Evolutionary conservation across 306 rosid species (phyloP).

Genomic region (Gastrolobium villosum): DNA sequence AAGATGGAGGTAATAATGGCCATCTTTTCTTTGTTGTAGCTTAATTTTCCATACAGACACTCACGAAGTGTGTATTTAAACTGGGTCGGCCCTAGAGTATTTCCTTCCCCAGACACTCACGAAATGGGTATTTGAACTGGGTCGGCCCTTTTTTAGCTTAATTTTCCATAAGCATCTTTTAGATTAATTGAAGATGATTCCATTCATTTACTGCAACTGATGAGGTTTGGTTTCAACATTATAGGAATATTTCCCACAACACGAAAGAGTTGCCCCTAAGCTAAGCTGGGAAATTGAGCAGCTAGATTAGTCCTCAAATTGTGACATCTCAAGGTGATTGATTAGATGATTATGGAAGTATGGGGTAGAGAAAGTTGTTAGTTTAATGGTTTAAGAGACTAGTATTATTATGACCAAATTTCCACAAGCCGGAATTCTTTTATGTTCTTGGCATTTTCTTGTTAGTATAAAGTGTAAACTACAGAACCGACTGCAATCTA

Average conservation of each 20-base stretch:
- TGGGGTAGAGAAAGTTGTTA: conserved; percentile 22
- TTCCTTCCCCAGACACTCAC: too few relatives aligned
- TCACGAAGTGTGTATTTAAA: too few relatives aligned
- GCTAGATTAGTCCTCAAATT: conserved; percentile 59
- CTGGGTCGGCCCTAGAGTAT: too few relatives aligned
- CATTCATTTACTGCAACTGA: background rate
- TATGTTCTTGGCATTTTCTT: background rate
- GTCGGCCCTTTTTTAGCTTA: too few relatives aligned
- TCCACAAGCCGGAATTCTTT: conserved; percentile 40
- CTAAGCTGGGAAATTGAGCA: conserved; percentile 79
- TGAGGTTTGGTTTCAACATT: background rate
- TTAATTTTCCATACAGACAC: too few relatives aligned
- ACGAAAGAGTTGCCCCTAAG: conserved; percentile 80
- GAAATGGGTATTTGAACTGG: too few relatives aligned
- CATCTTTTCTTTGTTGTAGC: background rate
- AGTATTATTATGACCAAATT: conserved; percentile 45
- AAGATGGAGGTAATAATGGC: conserved; percentile 70
- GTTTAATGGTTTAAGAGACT: conserved; percentile 37
- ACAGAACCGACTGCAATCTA: conserved; percentile 14
- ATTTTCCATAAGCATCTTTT: too few relatives aligned
- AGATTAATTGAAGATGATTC: background rate
- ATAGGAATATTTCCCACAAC: conserved; percentile 75
- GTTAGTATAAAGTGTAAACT: conserved; percentile 36
- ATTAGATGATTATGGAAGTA: conserved; percentile 24
- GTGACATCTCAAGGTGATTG: conserved; percentile 65